phyloP scores from a whole-genome alignment of 2,329 filamentous ascomycete genomes.

The Penicillium sumatraense region DNA sequence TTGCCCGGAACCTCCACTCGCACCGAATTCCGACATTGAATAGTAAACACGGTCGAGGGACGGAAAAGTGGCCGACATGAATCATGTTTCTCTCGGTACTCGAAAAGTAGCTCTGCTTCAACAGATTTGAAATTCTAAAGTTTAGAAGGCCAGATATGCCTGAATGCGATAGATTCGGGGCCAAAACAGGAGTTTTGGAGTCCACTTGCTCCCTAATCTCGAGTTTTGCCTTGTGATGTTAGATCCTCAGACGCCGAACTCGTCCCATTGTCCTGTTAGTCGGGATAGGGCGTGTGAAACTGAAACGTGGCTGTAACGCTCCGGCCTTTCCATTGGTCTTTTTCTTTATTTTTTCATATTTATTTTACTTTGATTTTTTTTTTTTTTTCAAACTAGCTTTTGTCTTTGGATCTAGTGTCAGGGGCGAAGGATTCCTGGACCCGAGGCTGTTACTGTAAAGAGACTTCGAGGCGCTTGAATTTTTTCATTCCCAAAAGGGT shows the following conservation, averaged over 20 bases:
- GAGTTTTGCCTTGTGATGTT: not conserved
- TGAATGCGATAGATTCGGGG: not conserved
- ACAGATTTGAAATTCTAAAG: not conserved
- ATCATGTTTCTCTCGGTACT: no score
- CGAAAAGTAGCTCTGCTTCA: not conserved
- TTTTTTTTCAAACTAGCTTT: no score
- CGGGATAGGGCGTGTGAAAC: constrained; percentile 8
- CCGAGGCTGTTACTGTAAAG: not conserved
- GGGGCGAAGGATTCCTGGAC: not conserved
- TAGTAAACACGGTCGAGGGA: not conserved
- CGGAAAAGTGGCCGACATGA: no score
- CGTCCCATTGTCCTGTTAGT: constrained; percentile 7
- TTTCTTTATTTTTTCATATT: no score
- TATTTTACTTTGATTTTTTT: no score
- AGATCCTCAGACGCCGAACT: constrained; percentile 13
- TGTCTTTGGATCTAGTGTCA: not conserved
- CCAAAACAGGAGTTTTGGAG: constrained; percentile 1
- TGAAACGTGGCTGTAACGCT: constrained; percentile 34
- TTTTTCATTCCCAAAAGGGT: not conserved
- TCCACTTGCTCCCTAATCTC: constrained; percentile 9
- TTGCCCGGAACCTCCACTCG: not conserved
- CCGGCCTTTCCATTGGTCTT: constrained; percentile 15
- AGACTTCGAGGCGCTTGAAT: not conserved
- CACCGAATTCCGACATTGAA: not conserved
- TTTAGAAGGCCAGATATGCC: not conserved